These are phyloP conservation scores for Neurospora sp. DNA, from an alignment of 495 filamentous ascomycete genomes.

Conservation along the genomic window DNA sequence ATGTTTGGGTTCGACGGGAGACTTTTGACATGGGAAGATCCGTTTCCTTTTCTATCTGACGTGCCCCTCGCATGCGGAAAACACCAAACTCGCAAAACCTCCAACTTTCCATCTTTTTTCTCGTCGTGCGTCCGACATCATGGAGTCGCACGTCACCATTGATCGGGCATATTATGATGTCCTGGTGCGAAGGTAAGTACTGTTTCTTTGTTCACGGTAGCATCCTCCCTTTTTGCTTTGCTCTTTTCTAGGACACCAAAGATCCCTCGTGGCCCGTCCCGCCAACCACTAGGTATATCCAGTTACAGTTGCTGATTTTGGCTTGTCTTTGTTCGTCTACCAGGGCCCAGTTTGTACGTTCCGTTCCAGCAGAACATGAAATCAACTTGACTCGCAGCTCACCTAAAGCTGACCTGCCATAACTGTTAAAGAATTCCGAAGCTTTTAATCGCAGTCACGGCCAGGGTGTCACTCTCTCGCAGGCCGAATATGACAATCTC, in stretches of 20 bases:
- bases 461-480: conserved; percentile 15
- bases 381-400: background rate
- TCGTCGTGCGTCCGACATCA: conserved; percentile 5
- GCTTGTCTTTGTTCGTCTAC: background rate
- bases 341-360: conserved; percentile 22
- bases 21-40: background rate
- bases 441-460: background rate
- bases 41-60: background rate
- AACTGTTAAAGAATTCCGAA: conserved; percentile 6
- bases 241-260: background rate
- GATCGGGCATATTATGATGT: conserved; percentile 44
- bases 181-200: conserved; percentile 40
- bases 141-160: conserved; percentile 32
- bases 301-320: background rate
- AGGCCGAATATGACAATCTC: conserved; percentile 26
- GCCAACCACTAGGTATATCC: background rate
- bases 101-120: background rate
- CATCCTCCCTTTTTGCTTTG: background rate
- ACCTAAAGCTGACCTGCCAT: background rate
- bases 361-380: background rate
- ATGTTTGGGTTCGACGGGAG: background rate
- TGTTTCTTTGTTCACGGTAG: background rate
- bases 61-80: background rate
- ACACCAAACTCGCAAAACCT: background rate
- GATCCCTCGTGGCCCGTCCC: background rate